Evolutionary conservation across 371 early-diverging fungal genomes (phyloP).

Genomic region (Zychaea mexicana): DNA sequence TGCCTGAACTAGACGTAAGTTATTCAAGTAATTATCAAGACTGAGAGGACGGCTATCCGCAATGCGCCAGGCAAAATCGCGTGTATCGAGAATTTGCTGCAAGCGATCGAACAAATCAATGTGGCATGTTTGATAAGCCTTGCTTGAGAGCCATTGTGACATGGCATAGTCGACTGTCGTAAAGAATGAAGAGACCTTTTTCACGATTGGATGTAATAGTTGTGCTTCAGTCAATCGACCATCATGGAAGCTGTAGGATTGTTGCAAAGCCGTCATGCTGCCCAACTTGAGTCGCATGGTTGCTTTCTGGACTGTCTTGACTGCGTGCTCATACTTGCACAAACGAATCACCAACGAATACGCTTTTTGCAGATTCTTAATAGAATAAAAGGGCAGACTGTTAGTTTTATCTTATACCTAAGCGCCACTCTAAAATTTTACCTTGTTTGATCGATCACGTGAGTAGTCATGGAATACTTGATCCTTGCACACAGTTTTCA

Average conservation of each 20-base stretch:
- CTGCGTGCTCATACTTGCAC: constrained; percentile 33
- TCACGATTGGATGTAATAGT: constrained; percentile 52
- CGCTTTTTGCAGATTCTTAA: constrained; percentile 20
- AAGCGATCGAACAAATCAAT: constrained; percentile 22
- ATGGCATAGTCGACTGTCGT: constrained; percentile 31
- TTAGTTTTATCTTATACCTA: no score
- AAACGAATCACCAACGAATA: constrained; percentile 38
- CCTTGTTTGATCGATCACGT: constrained; percentile 2
- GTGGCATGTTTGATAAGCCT: constrained; percentile 20
- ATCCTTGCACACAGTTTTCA: constrained; percentile 28
- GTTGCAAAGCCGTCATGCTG: constrained; percentile 52
- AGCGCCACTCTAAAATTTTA: background rate
- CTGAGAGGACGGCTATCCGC: constrained; percentile 50
- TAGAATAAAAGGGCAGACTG: background rate
- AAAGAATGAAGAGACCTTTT: constrained; percentile 48
- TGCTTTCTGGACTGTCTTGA: constrained; percentile 25
- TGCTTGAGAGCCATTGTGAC: constrained; percentile 36
- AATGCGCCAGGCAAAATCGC: constrained; percentile 61
- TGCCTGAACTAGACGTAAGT: constrained; percentile 36
- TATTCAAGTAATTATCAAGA: constrained; percentile 60
- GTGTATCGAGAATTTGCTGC: constrained; percentile 56
- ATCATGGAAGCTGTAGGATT: constrained; percentile 50
- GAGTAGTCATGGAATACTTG: constrained; percentile 25
- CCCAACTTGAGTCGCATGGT: constrained; percentile 42
- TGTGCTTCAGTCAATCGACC: constrained; percentile 50